Evolutionary conservation across 1,139 yeast species (phyloP).

Genomic region (Yamadazyma buinensis): DNA sequence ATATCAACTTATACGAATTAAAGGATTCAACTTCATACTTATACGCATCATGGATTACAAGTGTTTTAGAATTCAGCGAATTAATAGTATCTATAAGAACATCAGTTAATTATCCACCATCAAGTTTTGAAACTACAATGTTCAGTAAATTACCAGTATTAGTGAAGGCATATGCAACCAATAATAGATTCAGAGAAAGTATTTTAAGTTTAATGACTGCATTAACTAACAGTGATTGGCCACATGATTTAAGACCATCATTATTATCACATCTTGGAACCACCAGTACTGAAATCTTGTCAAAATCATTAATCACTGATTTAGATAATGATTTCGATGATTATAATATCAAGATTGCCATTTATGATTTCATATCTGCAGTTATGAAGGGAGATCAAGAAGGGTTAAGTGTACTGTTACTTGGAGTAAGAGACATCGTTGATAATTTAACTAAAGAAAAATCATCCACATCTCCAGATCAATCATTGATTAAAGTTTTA

Average conservation of each 20-base stretch:
- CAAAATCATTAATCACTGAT: conserved; percentile 57
- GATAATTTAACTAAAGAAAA: conserved; percentile 25
- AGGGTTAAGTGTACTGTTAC: conserved; percentile 73
- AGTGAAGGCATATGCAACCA: conserved; percentile 55
- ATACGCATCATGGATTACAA: conserved; percentile 41
- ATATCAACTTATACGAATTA: conserved; percentile 35
- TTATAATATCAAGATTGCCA: conserved; percentile 49
- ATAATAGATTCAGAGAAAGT: conserved; percentile 44
- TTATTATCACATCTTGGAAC: conserved; percentile 76
- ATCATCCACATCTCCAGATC: conserved; percentile 5
- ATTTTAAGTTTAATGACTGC: conserved; percentile 59
- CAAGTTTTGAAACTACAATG: conserved; percentile 61
- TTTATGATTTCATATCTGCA: conserved; percentile 73
- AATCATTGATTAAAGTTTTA: conserved; percentile 52
- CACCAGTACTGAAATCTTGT: conserved; percentile 54
- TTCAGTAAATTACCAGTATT: conserved; percentile 55
- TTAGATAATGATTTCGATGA: conserved; percentile 59
- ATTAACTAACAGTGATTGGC: conserved; percentile 62
- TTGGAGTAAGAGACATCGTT: conserved; percentile 65
- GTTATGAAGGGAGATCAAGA: conserved; percentile 79
- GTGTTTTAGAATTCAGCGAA: conserved; percentile 39
- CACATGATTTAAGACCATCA: conserved; percentile 59
- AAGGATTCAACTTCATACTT: conserved; percentile 42
- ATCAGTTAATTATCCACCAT: conserved; percentile 44
- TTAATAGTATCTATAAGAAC: conserved; percentile 54